Base-by-base conservation (phyloP, 2,329 filamentous ascomycete species). In the Zymoseptoria tritici region DNA sequence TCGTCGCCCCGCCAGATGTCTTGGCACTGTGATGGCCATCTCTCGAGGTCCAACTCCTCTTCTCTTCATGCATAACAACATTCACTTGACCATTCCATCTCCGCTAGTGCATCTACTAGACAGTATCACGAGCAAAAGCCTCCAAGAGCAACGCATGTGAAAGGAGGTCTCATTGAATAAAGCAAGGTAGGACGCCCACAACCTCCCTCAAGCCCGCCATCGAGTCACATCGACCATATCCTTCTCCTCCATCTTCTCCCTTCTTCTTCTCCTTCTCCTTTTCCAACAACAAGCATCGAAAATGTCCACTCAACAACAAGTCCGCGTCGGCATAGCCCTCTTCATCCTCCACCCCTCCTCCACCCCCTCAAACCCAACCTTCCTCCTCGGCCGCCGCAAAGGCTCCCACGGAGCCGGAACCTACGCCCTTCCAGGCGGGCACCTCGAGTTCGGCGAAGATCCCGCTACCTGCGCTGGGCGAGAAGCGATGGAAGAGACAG, bases 401-500 rank as follows among this genome's bases (percentile, higher is more conserved):
- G 77, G 78, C 26, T 78, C 76, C 52, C 77, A 77, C 58, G 80
- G 80, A 26, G 73, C 77, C 57, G 68, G 66, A 9, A 71, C 64
- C 9, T 66, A 57, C 24, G 67, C 67, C 0, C 81, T 90, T 13
- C 88, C 89, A 0, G 89, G 89, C 21, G 90, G 89, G 0, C 88
- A 93, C 67, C 80, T 92, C 16, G 89, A 93, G 62, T 81, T 83
- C 59, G 81, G 82, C 62, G 89, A 93, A 70, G 78, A 78, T 1
- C 79, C 84, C 31, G 77, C 84, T 20, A 71, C 74, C 0, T 91
- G 88, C 60, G 87, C 88, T 0, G 79, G 75, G 53, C 81, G 89
- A 3, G 89, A 93, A 73, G 78, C 83, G 0, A 69, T 83, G 0
- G 89, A 93, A 70, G 89, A 93, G 69, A 90, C 89, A 0, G 86